Conservation (phyloP, 2,329 filamentous ascomycete genomes). For the Dactylellina parvicollis region DNA sequence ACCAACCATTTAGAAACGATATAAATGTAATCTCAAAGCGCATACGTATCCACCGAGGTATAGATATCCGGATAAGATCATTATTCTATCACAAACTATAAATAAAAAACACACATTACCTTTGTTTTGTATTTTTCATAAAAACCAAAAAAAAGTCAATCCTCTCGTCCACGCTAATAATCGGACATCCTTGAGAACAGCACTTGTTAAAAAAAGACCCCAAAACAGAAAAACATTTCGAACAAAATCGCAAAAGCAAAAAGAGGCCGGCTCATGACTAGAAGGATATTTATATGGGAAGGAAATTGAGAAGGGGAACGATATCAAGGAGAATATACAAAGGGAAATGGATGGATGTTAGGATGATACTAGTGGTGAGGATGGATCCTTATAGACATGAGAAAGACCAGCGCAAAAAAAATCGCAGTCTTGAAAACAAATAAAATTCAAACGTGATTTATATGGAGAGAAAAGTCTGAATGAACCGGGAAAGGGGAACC, state of each 20-base stretch:
- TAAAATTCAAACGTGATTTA: neutral
- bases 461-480: constrained; percentile 11
- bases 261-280: constrained; percentile 27
- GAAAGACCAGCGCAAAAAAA: neutral
- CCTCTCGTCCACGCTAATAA: constrained; percentile 36
- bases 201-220: neutral
- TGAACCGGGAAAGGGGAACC: constrained; percentile 11
- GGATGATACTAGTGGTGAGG: constrained; percentile 25
- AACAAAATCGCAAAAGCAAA: constrained; percentile 5
- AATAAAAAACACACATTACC: constrained; percentile 2
- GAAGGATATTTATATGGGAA: constrained; percentile 21
- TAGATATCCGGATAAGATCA: no score
- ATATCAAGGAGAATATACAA: constrained; percentile 11
- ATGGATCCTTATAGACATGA: constrained; percentile 37
- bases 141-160: no score
- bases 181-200: constrained; percentile 45
- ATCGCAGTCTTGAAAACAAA: constrained; percentile 1
- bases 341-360: constrained; percentile 57
- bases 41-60: no score
- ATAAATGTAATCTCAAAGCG: neutral
- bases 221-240: neutral
- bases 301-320: constrained; percentile 2
- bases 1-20: neutral
- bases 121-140: constrained; percentile 3
- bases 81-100: constrained; percentile 18